Evolutionary conservation across 2,329 filamentous ascomycete species (phyloP), one percentile per base, ranked within the genome.

Genomic region (Aspergillus sp.): DNA sequence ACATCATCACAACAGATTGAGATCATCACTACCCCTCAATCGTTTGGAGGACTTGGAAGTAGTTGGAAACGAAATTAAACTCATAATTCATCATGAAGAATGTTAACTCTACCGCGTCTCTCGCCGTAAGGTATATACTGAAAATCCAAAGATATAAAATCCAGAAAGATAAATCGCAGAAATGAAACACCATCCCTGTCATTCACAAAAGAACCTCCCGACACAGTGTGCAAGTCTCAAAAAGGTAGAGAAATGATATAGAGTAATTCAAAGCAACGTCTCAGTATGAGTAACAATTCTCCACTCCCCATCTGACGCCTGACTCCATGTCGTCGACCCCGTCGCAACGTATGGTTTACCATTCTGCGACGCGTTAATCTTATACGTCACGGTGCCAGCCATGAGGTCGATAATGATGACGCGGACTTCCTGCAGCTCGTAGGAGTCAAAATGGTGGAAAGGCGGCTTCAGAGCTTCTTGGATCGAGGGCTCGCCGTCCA

Each of bases 301-400:
- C 74, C 74, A 76, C 58, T 76, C 74, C 14, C 73, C 74, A 62
- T 76, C 74, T 6, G 73, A 75, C 7, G 63, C 73, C 60, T 76
- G 74, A 26, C 70, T 71, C 74, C 74, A 76, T 4, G 74, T 76
- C 24, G 71, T 71, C 18, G 70, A 70, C 20, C 68, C 71, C 1
- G 69, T 72, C 0, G 69, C 73, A 14, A 63, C 60, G 22, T 73
- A 76, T 26, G 64, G 54, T 31, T 64, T 65, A 24, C 69, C 63
- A 2, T 68, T 70, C 11, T 67, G 60, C 4, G 65, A 57, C 2
- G 74, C 74, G 14, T 67, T 65, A 45, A 76, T 62, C 42, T 67
- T 66, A 57, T 74, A 76, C 6, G 73, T 75, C 5, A 75, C 66
- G 1, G 68, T 63, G 1, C 72, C 73, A 1, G 73, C 73, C 73